Base-by-base conservation (phyloP, 169 alveolate species). In the Neospora caninum region DNA sequence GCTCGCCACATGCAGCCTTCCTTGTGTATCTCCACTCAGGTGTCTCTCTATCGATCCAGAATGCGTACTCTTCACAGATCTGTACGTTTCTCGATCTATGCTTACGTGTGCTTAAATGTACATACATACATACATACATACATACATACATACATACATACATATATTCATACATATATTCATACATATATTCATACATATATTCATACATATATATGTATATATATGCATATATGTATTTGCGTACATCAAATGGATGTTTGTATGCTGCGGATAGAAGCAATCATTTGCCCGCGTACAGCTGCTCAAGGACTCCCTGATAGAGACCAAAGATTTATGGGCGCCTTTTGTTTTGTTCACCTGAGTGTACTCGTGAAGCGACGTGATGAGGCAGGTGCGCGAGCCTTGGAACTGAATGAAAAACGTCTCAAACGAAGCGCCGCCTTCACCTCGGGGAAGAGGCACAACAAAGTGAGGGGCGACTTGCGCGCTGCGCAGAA, bases 401-500 rank as follows among this genome's bases (percentile, higher is more conserved):
- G 49, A 2, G 25, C 84, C 84, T 73, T 73, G 84, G 84, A 34
- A 73, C 84, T 73, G 84, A 16, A 73, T n/a, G 42, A 34, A 73
- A n/a, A 73, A 73, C 25, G 27, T 13, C 25, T 73, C 84, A n/a
- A 73, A 73, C 7, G 73, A 64, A 64, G 73, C 73, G 39, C 84
- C 84, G 39, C 84, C 84, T 73, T 31, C 84, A 22, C 45, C 84
- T 1, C 84, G 84, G 43, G 84, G 84, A 73, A 73, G 43, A 18
- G 84, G 84, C 25, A 73, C 42, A 36, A 73, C 84, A 20, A 73
- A 73, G 84, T 73, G 84, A 10, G 84, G 84, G 7, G 84, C 84
- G 27, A n/a, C 84, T 34, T 13, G 49, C 39, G 84, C 84, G 84
- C 84, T 73, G 84, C 10, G 43, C 31, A 73, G 18, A 18, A 73